These are phyloP conservation scores for Nitzschia sp. DNA, from an alignment of 108 stramenopile genomes.

Conservation along the genomic window DNA sequence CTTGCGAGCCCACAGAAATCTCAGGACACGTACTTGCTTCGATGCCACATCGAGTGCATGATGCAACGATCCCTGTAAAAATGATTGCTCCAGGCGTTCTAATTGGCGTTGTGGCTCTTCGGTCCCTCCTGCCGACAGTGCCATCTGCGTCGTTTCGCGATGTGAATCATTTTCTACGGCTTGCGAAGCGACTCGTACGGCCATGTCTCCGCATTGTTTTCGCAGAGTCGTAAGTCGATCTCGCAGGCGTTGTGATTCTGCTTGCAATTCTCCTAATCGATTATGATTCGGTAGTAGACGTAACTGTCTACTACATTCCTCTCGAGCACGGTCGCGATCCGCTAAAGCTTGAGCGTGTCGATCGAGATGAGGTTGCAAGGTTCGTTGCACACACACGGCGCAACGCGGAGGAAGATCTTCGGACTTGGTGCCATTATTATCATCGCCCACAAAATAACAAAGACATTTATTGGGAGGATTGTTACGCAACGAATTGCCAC, in stretches of 20 bases:
- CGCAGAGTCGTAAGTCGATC: conserved; percentile 21
- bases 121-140: background rate
- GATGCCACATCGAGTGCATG: conserved; percentile 36
- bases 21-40: conserved; percentile 45
- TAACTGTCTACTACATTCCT: conserved; percentile 37
- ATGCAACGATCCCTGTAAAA: conserved; percentile 31
- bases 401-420: conserved; percentile 18
- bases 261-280: conserved; percentile 25
- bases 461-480: conserved; percentile 5
- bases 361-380: conserved; percentile 25
- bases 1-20: conserved; percentile 70
- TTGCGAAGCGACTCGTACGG: conserved; percentile 32
- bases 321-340: conserved; percentile 20
- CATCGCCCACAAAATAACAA: conserved; percentile 18
- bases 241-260: conserved; percentile 31
- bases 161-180: conserved; percentile 39
- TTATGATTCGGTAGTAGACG: background rate
- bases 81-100: conserved; percentile 25
- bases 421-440: background rate
- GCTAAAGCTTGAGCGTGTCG: conserved; percentile 33
- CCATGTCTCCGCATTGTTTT: conserved; percentile 35
- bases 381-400: conserved; percentile 29
- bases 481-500: background rate
- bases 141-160: conserved; percentile 18
- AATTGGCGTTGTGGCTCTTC: conserved; percentile 25